phyloP scores from a whole-genome alignment of 2,329 filamentous ascomycete genomes.

The Clonostachys rosea region DNA sequence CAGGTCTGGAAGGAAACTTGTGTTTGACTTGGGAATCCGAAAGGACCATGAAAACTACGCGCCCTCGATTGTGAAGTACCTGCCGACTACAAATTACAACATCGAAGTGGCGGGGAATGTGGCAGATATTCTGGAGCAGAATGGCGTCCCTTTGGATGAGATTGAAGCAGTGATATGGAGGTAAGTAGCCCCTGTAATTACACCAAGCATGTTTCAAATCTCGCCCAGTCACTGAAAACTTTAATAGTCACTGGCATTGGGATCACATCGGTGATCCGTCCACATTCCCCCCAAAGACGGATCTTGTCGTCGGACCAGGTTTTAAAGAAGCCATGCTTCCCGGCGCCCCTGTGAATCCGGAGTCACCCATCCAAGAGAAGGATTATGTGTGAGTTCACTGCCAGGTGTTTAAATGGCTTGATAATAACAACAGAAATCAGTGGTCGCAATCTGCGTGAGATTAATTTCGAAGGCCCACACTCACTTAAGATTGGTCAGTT shows the following conservation, averaged over 20 bases:
- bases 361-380: too few relatives aligned
- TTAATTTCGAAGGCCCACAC: conserved; percentile 11
- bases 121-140: background rate
- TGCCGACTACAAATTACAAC: background rate
- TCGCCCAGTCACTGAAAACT: too few relatives aligned
- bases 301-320: conserved; percentile 47
- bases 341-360: conserved; percentile 33
- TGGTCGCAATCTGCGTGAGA: conserved; percentile 21
- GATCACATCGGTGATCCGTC: conserved; percentile 49
- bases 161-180: conserved; percentile 7
- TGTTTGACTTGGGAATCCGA: conserved; percentile 3
- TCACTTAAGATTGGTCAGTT: conserved; percentile 25
- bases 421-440: conserved; percentile 14
- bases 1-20: background rate
- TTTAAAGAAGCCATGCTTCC: conserved; percentile 39
- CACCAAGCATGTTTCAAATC: too few relatives aligned
- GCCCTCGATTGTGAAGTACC: background rate
- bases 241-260: conserved; percentile 33
- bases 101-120: background rate
- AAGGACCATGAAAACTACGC: background rate
- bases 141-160: background rate
- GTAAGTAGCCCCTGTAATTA: background rate
- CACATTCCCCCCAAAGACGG: conserved; percentile 36
- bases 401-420: background rate
- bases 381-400: too few relatives aligned